Base-by-base conservation (phyloP, 2,329 filamentous ascomycete species). In the Didymosphaeria variabile region DNA sequence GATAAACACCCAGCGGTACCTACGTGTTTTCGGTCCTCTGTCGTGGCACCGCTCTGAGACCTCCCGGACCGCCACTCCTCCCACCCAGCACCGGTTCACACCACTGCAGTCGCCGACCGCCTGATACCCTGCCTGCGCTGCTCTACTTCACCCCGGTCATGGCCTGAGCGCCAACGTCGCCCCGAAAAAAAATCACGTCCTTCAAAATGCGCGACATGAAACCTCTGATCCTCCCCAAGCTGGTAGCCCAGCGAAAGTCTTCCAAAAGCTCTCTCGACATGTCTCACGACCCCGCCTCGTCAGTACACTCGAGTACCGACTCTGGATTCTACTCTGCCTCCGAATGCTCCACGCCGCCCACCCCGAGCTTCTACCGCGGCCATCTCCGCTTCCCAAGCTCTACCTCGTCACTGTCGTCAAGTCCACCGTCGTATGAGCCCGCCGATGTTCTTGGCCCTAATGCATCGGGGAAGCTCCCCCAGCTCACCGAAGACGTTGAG, bases 401-500 rank as follows among this genome's bases (percentile, higher is more conserved):
- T 0, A 85, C 86, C 31, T 97, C 93, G 1, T 97, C 93, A 5
- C 82, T 92, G 59, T 90, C 91, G 58, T 81, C 84, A 42, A 77
- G 75, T 60, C 82, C 86, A 17, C 80, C 84, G 21, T 73, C 77
- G 5, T 80, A 80, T 67, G 88, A 88, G 8, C 67, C 67, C 79
- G 79, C 72, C 78, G 64, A 89, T 84, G 58, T 17, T 15, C 38
- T 90, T 84, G 58, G 90, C 84, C 61, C 89, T 84, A 60, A 85
- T 80, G 54, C 83, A 82, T 81, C 86, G 0, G 83, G 84, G 70
- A 92, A 92, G 79, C 83, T 97, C 63, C 91, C 92, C 17, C 91
- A 95, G 71, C 91, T 97, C 21, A 87, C 93, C 72, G 94, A 97
- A 77, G 93, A 97, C 2, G 80, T 88, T 45, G 91, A 94, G 75